Conservation (phyloP, 176 grass and related monocot species). For the Aegilops umbellulata region DNA sequence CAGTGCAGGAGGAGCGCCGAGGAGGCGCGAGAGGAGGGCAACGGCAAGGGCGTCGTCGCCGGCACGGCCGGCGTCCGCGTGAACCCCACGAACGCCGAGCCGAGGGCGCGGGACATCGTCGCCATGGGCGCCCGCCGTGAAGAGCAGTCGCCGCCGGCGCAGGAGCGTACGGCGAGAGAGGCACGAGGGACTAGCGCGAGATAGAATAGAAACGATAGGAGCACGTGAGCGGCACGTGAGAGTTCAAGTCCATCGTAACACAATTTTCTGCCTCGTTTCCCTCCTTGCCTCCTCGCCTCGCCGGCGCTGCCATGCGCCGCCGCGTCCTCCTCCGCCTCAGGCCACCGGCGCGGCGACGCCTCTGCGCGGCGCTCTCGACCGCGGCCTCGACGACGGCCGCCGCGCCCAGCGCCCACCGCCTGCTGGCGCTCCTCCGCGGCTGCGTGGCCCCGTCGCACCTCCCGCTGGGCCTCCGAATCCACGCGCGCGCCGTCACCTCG, state of each 20-base stretch:
- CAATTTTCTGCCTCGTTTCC: background rate
- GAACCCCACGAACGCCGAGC: constrained; percentile 56
- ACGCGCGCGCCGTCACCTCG: constrained; percentile 54
- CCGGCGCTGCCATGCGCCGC: constrained; percentile 26
- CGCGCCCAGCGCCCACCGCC: background rate
- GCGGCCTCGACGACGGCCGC: background rate
- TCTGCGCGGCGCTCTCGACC: background rate
- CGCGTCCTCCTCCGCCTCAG: background rate
- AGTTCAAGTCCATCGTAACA: background rate
- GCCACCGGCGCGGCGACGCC: background rate
- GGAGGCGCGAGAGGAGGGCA: constrained; percentile 38
- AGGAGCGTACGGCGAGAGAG: constrained; percentile 9
- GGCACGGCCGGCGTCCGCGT: constrained; percentile 31
- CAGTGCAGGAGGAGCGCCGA: constrained; percentile 56
- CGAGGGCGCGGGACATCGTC: constrained; percentile 63
- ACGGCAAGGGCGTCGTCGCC: constrained; percentile 29
- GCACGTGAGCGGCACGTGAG: constrained; percentile 40
- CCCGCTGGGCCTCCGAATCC: constrained; percentile 52
- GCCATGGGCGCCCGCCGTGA: constrained; percentile 28
- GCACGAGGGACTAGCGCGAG: background rate
- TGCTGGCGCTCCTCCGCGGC: constrained; percentile 51
- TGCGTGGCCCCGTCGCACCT: constrained; percentile 51
- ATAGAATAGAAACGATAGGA: background rate
- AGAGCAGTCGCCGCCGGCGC: background rate
- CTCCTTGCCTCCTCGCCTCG: background rate